phyloP scores from a whole-genome alignment of 805 yeast genomes.

The Sporopachydermia quercuum region DNA sequence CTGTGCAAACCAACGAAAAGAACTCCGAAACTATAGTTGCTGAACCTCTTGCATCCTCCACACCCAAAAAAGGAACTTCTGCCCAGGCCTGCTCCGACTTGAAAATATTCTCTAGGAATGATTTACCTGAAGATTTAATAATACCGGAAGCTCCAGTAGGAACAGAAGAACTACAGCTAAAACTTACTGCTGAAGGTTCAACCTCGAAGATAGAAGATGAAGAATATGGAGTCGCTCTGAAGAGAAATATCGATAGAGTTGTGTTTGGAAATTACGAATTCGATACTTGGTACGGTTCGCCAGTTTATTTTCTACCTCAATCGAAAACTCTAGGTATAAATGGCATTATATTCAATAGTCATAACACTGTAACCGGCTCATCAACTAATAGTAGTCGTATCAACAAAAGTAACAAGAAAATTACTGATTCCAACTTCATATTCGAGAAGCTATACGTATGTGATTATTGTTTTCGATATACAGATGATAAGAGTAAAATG shows the following conservation, averaged over 20 bases:
- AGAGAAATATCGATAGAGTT: slow-evolving; percentile 50
- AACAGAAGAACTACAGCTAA: slow-evolving; percentile 9
- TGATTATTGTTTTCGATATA: slow-evolving; percentile 72
- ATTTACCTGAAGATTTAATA: background rate
- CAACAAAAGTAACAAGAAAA: slow-evolving; percentile 2
- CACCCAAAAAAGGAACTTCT: no score
- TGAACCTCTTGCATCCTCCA: no score
- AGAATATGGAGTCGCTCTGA: slow-evolving; percentile 46
- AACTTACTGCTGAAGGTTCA: slow-evolving; percentile 10
- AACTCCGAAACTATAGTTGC: no score
- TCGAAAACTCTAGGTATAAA: slow-evolving; percentile 29
- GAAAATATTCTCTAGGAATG: background rate
- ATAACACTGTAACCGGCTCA: no score
- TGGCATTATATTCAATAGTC: no score
- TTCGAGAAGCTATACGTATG: slow-evolving; percentile 51
- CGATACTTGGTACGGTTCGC: slow-evolving; percentile 79
- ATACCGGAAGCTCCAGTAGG: background rate
- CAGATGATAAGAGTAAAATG: slow-evolving; percentile 31
- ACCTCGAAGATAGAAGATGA: slow-evolving; percentile 17
- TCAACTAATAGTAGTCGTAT: no score
- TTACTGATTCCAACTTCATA: slow-evolving; percentile 29
- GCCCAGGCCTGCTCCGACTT: no score
- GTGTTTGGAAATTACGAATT: slow-evolving; percentile 54
- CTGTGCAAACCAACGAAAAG: no score
- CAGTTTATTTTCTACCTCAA: slow-evolving; percentile 51